Evolutionary conservation across 2,329 filamentous ascomycete species (phyloP), one percentile per base, ranked within the genome.

Genomic region (Septoria petroselini): DNA sequence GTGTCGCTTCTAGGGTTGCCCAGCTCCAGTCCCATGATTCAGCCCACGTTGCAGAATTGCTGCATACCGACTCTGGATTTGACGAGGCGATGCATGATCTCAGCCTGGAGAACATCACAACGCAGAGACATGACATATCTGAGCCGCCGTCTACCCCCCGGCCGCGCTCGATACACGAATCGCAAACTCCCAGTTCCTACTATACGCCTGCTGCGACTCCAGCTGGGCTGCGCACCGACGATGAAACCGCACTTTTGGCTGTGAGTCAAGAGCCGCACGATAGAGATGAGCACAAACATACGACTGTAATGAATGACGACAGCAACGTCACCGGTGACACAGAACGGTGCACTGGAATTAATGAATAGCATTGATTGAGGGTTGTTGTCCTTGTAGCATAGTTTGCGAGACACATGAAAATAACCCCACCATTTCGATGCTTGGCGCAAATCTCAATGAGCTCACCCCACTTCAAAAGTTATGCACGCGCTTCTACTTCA

Each of bases 21-120:
- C 31, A 29, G 3, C 21, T 41, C 25, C 43, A 50, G 6, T 12
- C 7, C 7, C 42, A 25, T 11, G 29, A 40, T 14, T 23, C 25
- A 4, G 29, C 18, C 12, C 39, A 39, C 14, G 31, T 29, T 12
- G 39, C 33, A 21, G 53, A 40, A 4, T 51, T 61, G n/a, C 14
- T 59, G 14, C 68, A 70, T 47, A 64, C 64, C 23, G 68, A 70
- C 41, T 70, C 67, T 4, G 68, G 67, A 8, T 70, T 70, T 43
- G 67, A 68, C 39, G 68, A 70, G 40, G 75, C 83, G 15, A 74
- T 72, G 0, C 50, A 52, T 6, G 30, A 52, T n/a, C 55, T 55
- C 31, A 37, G 41, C 23, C 42, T 43, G 25, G n/a, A n/a, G n/a
- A 42, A 37, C 4, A 9, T 39, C 4, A 30, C 42, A 23, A 33